phyloP scores from a whole-genome alignment of 2,329 filamentous ascomycete genomes.

The Chalaropsis thielavioides region DNA sequence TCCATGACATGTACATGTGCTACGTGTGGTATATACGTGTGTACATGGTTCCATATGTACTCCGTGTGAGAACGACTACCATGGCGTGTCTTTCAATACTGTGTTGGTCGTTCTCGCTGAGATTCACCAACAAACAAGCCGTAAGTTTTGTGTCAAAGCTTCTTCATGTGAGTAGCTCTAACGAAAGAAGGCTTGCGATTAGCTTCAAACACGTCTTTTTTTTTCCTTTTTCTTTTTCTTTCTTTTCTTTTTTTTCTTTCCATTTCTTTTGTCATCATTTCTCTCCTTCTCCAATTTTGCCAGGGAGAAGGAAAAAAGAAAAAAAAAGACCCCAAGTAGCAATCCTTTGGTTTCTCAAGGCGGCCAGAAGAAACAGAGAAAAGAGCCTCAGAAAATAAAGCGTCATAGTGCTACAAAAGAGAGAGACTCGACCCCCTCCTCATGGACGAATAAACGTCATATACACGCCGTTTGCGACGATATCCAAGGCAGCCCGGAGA shows the following conservation, averaged over 20 bases:
- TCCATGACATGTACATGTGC: neutral
- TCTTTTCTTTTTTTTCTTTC: too few species aligned
- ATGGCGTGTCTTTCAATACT: neutral
- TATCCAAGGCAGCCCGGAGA: neutral
- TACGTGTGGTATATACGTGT: neutral
- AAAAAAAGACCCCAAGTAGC: neutral
- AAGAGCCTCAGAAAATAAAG: constrained; percentile 1
- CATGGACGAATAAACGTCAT: neutral
- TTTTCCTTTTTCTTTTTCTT: too few species aligned
- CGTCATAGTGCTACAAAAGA: neutral
- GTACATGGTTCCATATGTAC: neutral
- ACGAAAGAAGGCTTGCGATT: neutral
- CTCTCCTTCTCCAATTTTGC: neutral
- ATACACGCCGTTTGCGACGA: neutral
- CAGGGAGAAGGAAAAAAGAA: neutral
- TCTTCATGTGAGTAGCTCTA: neutral
- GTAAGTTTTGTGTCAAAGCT: neutral
- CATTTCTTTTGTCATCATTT: neutral
- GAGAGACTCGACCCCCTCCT: neutral
- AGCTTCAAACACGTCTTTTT: neutral
- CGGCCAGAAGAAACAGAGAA: neutral
- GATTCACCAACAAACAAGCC: neutral
- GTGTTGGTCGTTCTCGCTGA: neutral
- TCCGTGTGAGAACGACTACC: neutral
- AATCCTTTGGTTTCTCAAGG: neutral